These are phyloP conservation scores for Zychaea mexicana DNA, from an alignment of 371 early-diverging fungal genomes.

Conservation along the genomic window DNA sequence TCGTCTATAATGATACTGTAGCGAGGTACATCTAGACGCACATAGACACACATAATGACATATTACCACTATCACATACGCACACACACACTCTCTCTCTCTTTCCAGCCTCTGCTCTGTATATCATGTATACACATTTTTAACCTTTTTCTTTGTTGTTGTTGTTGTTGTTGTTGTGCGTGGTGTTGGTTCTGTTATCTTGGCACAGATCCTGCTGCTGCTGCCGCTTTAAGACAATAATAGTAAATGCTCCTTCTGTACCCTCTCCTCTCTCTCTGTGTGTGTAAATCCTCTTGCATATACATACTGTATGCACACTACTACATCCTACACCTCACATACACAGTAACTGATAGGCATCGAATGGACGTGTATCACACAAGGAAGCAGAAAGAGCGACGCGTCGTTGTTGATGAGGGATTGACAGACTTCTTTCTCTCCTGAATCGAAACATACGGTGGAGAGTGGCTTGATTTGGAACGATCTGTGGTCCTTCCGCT, in stretches of 20 bases:
- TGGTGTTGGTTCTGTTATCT: background rate
- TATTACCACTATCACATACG: background rate
- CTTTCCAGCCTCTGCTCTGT: background rate
- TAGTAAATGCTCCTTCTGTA: background rate
- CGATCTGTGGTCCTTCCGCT: conserved; percentile 12
- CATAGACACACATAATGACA: background rate
- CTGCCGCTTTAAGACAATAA: background rate
- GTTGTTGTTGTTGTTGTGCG: no score
- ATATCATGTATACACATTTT: no score
- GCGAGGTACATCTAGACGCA: no score
- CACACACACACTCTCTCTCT: no score
- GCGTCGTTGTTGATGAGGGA: background rate
- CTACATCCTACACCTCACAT: no score
- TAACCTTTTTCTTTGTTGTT: background rate
- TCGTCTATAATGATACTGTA: no score
- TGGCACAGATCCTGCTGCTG: background rate
- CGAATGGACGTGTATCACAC: no score
- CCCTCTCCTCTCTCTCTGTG: no score
- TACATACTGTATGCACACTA: no score
- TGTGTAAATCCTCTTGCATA: no score
- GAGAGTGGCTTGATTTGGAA: conserved; percentile 4
- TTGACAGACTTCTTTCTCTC: background rate
- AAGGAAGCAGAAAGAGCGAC: no score
- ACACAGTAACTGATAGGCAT: no score
- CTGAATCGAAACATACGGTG: background rate